These are phyloP conservation scores for Cryptococcus amylolentus DNA, from an alignment of 1,284 basidiomycete genomes.

Conservation along the genomic window DNA sequence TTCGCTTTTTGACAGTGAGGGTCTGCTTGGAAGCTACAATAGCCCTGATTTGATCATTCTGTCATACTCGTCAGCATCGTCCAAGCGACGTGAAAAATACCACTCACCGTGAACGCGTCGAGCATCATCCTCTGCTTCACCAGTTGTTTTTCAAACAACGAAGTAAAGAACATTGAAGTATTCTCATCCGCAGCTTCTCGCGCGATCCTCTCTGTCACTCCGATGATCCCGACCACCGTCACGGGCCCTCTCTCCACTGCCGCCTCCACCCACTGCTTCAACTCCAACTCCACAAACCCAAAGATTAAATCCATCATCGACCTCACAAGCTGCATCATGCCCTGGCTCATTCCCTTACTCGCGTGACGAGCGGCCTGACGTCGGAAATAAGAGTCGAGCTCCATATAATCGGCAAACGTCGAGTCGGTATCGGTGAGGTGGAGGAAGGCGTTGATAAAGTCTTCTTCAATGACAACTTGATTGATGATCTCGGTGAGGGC, in stretches of 20 bases:
- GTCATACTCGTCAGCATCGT: neutral
- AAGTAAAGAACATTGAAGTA: constrained; percentile 69
- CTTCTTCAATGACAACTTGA: constrained; percentile 74
- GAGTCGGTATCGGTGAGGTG: constrained; percentile 82
- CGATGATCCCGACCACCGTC: constrained; percentile 79
- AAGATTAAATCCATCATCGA: constrained; percentile 93
- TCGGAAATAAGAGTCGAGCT: constrained; percentile 88
- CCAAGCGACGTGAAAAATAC: neutral
- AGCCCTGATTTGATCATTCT: constrained; percentile 84
- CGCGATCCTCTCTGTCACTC: constrained; percentile 72
- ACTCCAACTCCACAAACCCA: constrained; percentile 78
- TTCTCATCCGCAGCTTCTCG: constrained; percentile 69
- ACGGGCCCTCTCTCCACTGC: constrained; percentile 71
- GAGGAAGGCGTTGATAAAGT: constrained; percentile 86
- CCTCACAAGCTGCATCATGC: constrained; percentile 74
- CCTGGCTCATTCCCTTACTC: constrained; percentile 57
- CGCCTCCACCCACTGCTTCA: constrained; percentile 79
- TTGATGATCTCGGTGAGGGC: constrained; percentile 74
- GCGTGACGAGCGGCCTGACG: constrained; percentile 76
- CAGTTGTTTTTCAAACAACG: constrained; percentile 75
- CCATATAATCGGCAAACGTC: constrained; percentile 95
- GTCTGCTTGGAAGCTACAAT: constrained; percentile 80
- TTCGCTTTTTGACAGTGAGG: constrained; percentile 65
- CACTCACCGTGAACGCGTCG: constrained; percentile 72
- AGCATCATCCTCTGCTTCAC: constrained; percentile 67